Conservation (phyloP, 768 basidiomycete species). For the Suillus spraguei region DNA sequence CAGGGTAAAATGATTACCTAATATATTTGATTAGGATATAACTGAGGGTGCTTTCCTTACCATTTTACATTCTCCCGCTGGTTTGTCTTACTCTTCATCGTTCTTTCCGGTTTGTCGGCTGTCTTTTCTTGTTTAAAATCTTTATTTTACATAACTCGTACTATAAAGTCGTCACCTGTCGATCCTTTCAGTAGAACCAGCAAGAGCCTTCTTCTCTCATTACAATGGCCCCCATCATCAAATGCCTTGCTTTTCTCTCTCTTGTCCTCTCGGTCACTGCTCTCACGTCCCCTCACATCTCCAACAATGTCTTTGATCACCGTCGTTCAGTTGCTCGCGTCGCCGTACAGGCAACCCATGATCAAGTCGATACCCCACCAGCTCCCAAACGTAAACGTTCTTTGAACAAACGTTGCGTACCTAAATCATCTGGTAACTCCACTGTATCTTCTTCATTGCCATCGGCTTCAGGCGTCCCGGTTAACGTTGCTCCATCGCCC, state of each 20-base stretch:
- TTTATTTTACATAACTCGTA: slow-evolving; percentile 13
- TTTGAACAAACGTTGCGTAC: slow-evolving; percentile 29
- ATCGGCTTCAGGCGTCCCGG: slow-evolving; percentile 11
- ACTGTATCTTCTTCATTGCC: not conserved
- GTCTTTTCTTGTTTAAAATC: slow-evolving; percentile 6
- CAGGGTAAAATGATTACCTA: slow-evolving; percentile 7
- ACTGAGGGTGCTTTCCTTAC: slow-evolving; percentile 12
- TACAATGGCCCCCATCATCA: slow-evolving; percentile 39
- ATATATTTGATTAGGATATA: slow-evolving; percentile 1
- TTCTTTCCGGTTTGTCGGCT: slow-evolving; percentile 10
- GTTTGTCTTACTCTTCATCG: slow-evolving; percentile 9
- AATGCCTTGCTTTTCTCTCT: slow-evolving; percentile 44
- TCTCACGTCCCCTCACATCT: slow-evolving; percentile 40
- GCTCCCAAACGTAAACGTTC: slow-evolving; percentile 26
- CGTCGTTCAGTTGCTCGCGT: slow-evolving; percentile 20
- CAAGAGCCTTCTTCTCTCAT: slow-evolving; percentile 18
- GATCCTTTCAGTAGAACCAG: slow-evolving; percentile 18
- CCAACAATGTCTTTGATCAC: slow-evolving; percentile 29
- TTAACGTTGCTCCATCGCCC: slow-evolving; percentile 27
- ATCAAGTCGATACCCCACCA: not conserved
- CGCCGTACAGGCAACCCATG: not conserved
- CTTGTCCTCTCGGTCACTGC: slow-evolving; percentile 42
- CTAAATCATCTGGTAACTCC: slow-evolving; percentile 22
- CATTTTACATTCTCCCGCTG: slow-evolving; percentile 13
- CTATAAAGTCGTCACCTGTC: slow-evolving; percentile 20